These are phyloP conservation scores for Spathaspora girioi DNA, from an alignment of 805 yeast species.

Conservation along the genomic window DNA sequence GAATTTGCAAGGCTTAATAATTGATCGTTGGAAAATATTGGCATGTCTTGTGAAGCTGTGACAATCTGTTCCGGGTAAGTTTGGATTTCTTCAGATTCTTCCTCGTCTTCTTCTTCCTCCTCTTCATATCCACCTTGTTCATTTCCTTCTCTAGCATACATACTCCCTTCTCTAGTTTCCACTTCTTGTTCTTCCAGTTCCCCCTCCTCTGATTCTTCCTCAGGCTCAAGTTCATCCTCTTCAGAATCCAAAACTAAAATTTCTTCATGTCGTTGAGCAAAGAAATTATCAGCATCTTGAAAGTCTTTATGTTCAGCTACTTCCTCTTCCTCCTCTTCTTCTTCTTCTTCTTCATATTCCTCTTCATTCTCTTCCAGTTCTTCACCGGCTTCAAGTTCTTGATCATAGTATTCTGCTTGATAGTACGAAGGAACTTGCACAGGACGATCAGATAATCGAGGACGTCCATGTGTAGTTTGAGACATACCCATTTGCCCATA, in stretches of 20 bases:
- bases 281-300: conserved; percentile 3
- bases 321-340: conserved; percentile 7
- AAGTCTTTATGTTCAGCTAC: conserved; percentile 3
- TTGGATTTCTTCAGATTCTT: not conserved
- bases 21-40: conserved; percentile 4
- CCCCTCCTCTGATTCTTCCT: conserved; percentile 2
- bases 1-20: conserved; percentile 13
- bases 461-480: conserved; percentile 7
- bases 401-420: conserved; percentile 3
- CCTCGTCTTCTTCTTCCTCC: not conserved
- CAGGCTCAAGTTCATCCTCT: conserved; percentile 2
- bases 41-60: no score
- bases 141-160: not conserved
- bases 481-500: not conserved
- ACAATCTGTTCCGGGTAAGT: no score
- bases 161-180: not conserved
- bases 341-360: conserved; percentile 4
- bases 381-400: conserved; percentile 8
- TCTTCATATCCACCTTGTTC: conserved; percentile 4
- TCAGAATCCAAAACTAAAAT: conserved; percentile 3
- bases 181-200: conserved; percentile 1
- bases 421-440: not conserved
- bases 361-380: conserved; percentile 8
- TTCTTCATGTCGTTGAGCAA: conserved; percentile 11
- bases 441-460: conserved; percentile 5